These are phyloP conservation scores for Xylaria palmicola DNA, from an alignment of 495 filamentous ascomycete genomes.

Conservation along the genomic window DNA sequence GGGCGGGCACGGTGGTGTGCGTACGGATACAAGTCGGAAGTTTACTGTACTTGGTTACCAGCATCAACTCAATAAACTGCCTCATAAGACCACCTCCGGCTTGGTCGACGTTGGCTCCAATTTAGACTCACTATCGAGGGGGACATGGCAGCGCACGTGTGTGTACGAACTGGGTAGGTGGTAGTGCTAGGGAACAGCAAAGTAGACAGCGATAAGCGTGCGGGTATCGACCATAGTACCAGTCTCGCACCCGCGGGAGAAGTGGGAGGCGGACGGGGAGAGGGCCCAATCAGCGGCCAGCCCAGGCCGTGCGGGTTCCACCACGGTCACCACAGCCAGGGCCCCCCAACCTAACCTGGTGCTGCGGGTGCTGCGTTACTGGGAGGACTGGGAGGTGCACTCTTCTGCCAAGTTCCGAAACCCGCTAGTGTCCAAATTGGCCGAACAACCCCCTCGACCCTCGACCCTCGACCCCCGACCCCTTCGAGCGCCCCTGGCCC, in stretches of 20 bases:
- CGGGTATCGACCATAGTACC: not conserved
- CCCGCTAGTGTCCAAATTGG: conserved; percentile 22
- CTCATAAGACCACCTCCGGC: not conserved
- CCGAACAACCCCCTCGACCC: conserved; percentile 16
- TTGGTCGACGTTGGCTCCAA: not conserved
- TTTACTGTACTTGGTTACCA: too few relatives aligned
- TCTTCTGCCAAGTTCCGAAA: conserved; percentile 32
- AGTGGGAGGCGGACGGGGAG: not conserved
- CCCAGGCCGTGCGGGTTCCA: too few relatives aligned
- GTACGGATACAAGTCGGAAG: too few relatives aligned
- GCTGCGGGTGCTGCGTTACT: too few relatives aligned
- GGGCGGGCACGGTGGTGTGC: too few relatives aligned
- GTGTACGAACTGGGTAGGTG: conserved; percentile 10
- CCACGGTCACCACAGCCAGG: too few relatives aligned
- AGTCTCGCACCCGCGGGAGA: not conserved
- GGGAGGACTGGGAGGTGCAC: too few relatives aligned
- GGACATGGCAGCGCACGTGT: not conserved
- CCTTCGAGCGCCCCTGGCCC: not conserved
- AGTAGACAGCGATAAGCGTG: not conserved
- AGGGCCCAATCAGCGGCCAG: not conserved
- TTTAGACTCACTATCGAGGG: not conserved
- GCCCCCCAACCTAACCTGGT: too few relatives aligned
- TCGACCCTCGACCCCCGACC: too few relatives aligned
- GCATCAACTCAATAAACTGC: too few relatives aligned
- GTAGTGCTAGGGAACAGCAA: not conserved